Percentiles rank a stretch among this genome's conserved stretches.
phyloP scores from a whole-genome alignment of 192 early-diverging fungal genomes.

The Coemansia sp. region DNA sequence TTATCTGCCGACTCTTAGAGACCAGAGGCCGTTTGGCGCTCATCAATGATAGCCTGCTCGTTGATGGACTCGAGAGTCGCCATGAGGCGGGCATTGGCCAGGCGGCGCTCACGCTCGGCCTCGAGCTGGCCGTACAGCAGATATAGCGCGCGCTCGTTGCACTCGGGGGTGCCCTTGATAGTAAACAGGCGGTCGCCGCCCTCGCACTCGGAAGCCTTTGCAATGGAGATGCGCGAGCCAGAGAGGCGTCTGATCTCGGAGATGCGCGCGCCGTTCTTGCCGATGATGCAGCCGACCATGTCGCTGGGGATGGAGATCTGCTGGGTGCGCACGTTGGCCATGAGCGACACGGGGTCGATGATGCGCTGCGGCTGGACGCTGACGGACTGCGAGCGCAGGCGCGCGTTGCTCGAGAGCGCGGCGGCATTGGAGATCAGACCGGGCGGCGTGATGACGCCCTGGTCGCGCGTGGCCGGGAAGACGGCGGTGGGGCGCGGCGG shows the following conservation, averaged over 20 bases:
- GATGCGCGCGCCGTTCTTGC: conserved; percentile 82
- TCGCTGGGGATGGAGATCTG: conserved; percentile 91
- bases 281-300: conserved; percentile 97
- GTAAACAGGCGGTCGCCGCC: conserved; percentile 86
- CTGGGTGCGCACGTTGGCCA: conserved; percentile 68
- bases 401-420: conserved; percentile 26
- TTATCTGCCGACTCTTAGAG: too few species aligned
- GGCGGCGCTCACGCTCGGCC: conserved; percentile 77
- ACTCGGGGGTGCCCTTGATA: conserved; percentile 81
- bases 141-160: conserved; percentile 87
- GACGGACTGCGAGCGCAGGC: conserved; percentile 54
- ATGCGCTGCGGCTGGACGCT: conserved; percentile 48
- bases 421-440: conserved; percentile 12
- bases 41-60: conserved; percentile 43
- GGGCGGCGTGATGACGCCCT: conserved; percentile 34
- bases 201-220: conserved; percentile 74
- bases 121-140: conserved; percentile 89
- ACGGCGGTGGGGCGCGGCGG: conserved; percentile 35
- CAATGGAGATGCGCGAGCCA: conserved; percentile 86
- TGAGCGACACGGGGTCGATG: conserved; percentile 36
- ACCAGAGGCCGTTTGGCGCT: conserved; percentile 2
- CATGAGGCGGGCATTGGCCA: conserved; percentile 52
- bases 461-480: conserved; percentile 28
- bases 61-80: conserved; percentile 50
- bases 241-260: conserved; percentile 77